These are phyloP conservation scores for Nyctanthes arbortristis DNA, from an alignment of 257 asterid species.

Conservation along the genomic window DNA sequence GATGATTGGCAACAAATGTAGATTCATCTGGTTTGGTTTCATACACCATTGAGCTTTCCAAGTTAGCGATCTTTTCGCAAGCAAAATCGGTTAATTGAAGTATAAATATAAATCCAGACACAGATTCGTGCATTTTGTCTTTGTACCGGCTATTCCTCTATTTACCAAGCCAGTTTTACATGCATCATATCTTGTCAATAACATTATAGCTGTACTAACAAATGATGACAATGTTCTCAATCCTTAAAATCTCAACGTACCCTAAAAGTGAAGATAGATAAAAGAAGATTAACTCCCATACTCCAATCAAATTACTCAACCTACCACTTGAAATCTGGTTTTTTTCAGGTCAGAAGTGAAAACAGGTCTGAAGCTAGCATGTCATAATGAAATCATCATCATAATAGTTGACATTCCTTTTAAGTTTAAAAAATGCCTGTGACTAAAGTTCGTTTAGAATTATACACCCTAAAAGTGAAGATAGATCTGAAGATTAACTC, in stretches of 20 bases:
- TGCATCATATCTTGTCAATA: not conserved
- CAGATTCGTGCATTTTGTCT: not conserved
- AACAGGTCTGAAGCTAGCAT: too few relatives aligned
- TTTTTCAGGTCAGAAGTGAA: too few relatives aligned
- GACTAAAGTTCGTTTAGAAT: too few relatives aligned
- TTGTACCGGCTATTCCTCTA: not conserved
- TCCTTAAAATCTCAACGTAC: not conserved
- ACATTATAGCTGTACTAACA: not conserved
- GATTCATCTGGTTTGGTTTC: not conserved
- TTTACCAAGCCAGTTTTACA: not conserved
- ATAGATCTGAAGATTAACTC: not conserved
- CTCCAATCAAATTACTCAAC: not conserved
- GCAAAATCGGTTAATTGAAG: not conserved
- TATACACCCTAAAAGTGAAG: not conserved
- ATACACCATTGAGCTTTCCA: not conserved
- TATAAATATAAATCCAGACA: not conserved
- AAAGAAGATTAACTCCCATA: not conserved
- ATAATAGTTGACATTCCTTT: too few relatives aligned
- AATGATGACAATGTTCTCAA: too few relatives aligned
- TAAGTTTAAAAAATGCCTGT: too few relatives aligned
- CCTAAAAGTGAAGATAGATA: not conserved
- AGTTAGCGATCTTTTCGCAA: not conserved
- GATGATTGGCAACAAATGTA: slow-evolving; percentile 7
- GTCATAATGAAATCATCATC: too few relatives aligned
- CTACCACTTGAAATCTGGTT: too few relatives aligned